Evolutionary conservation across 768 basidiomycete genomes (phyloP).

Genomic region (Aureoboletus auriporus): DNA sequence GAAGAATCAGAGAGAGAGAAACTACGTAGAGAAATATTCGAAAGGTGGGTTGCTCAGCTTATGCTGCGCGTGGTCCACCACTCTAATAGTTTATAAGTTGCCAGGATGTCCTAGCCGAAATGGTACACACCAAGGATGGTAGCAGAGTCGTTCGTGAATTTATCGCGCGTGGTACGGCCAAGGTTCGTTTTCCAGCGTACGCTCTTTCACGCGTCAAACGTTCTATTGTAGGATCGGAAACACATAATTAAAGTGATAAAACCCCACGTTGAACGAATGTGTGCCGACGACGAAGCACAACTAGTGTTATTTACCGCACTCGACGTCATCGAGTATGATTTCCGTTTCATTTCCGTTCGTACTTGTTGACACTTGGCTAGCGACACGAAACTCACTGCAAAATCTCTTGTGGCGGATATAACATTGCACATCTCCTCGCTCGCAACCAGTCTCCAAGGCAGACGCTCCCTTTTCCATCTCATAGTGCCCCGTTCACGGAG

Average conservation of each 20-base stretch:
- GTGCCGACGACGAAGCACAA: slow-evolving; percentile 85
- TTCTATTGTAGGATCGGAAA: slow-evolving; percentile 68
- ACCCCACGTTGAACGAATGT: slow-evolving; percentile 87
- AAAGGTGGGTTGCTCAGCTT: slow-evolving; percentile 47
- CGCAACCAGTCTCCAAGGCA: slow-evolving; percentile 64
- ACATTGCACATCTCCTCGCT: slow-evolving; percentile 54
- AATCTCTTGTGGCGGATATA: slow-evolving; percentile 73
- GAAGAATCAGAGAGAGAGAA: slow-evolving; percentile 71
- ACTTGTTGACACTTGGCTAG: slow-evolving; percentile 35
- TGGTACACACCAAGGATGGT: slow-evolving; percentile 93
- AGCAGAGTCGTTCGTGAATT: slow-evolving; percentile 84
- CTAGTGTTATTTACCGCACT: slow-evolving; percentile 85
- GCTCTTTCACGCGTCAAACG: neutral
- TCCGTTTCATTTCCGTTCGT: neutral
- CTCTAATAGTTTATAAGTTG: slow-evolving; percentile 43
- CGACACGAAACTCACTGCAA: slow-evolving; percentile 86
- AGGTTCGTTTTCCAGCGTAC: slow-evolving; percentile 39
- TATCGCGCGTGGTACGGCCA: slow-evolving; percentile 77
- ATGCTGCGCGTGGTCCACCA: neutral
- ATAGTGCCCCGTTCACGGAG: slow-evolving; percentile 78
- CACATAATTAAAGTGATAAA: slow-evolving; percentile 86
- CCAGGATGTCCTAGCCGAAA: slow-evolving; percentile 83
- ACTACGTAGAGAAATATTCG: slow-evolving; percentile 74
- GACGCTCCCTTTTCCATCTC: slow-evolving; percentile 79
- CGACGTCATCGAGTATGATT: slow-evolving; percentile 80